Base-by-base conservation (phyloP, 495 filamentous ascomycete genomes). In the Bacidia rubella region DNA sequence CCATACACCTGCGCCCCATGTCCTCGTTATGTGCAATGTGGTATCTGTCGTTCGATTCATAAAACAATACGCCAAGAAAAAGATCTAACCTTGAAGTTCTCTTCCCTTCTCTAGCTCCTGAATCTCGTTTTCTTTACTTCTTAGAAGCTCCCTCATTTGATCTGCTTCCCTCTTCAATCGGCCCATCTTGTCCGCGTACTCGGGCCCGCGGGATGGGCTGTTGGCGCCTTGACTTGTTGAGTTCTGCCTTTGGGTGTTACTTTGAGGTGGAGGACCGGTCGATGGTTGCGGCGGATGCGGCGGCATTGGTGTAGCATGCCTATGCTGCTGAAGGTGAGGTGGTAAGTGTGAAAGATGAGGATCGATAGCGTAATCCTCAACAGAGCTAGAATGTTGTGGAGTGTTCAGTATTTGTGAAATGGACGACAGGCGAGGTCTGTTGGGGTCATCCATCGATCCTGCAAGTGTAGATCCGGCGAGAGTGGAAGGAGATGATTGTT, bases 321-420 rank as follows among this genome's bases (percentile, higher is more conserved):
- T 57, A 26, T 72, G 65, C 32, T 68, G 62, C 35, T 56, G 59
- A 27, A 63, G 64, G 27, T 67, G 47, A 32, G 63, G 58, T 26
- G 44, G 45, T 21, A 74, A 48, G 19, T 63, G 57, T 15, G 69
- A 64, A 11, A 75, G 65, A 19, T 67, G 68, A 1, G 70, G 70
- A 52, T 80, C 76, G 24, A 77, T 60, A 0, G 68, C 71, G 10
- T 73, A 64, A n/a, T 76, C 70, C 20, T 68, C 66, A 22, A 64
- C 66, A 27, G 55, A 53, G 43, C 61, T 57, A 1, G 66, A 39
- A 25, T 67, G 52, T 21, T 63, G 60, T 7, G 62, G 50, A n/a
- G 79, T 80, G 54, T 90, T 90, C 24, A 93, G 68, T 42, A 93
- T 84, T 2, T 85, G 87, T 27, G 80, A 87, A 46, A 92, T 92